Percentiles rank a stretch among this genome's conserved stretches.
Conservation (phyloP, 305 asterid genomes). For the Stenogyne calaminthoides region DNA sequence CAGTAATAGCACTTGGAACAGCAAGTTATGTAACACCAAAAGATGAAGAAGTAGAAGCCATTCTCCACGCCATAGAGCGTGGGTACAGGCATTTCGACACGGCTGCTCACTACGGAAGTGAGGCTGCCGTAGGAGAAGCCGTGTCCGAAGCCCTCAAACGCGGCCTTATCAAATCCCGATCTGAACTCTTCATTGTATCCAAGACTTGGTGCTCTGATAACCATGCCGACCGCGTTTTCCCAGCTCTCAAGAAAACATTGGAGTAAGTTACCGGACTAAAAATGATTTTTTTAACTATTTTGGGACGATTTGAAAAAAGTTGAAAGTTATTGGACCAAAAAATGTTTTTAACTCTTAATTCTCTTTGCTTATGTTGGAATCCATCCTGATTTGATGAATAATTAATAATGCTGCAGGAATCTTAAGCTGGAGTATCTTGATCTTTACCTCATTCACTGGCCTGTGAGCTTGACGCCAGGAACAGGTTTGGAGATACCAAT, state of each 20-base stretch:
- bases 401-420: constrained; percentile 15
- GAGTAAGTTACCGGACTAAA: constrained; percentile 6
- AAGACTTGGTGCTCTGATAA: constrained; percentile 34
- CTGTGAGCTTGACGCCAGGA: constrained; percentile 23
- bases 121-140: constrained; percentile 27
- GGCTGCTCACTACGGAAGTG: constrained; percentile 20
- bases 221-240: constrained; percentile 23
- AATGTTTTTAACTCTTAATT: background rate
- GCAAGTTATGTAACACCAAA: constrained; percentile 4
- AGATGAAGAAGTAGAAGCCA: constrained; percentile 7
- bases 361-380: background rate
- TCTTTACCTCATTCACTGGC: constrained; percentile 37
- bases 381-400: background rate
- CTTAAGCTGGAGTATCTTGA: constrained; percentile 36
- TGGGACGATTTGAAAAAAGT: too few species aligned
- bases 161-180: too few species aligned
- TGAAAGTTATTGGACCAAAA: too few species aligned
- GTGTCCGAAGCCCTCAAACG: constrained; percentile 5
- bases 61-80: constrained; percentile 15
- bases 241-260: constrained; percentile 24
- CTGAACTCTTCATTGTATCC: constrained; percentile 26
- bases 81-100: constrained; percentile 36
- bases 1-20: constrained; percentile 24
- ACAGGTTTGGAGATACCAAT: background rate
- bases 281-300: too few species aligned